Evolutionary conservation across 2,329 filamentous ascomycete genomes (phyloP), one percentile per base, ranked within the genome.

Genomic region (Triangularia verruculosa): DNA sequence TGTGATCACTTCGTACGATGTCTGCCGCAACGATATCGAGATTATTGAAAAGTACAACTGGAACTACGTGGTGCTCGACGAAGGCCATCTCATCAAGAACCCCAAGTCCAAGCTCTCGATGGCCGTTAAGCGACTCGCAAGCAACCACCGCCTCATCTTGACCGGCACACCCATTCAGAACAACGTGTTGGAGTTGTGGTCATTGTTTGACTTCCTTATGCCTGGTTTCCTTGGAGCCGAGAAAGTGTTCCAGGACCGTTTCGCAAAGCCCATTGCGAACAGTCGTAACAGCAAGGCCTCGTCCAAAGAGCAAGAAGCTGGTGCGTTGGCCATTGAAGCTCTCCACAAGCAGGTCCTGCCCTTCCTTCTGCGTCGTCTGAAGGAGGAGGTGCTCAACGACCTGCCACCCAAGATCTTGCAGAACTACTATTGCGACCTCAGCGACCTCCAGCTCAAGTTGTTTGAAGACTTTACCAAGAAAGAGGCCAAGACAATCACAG

Each of bases 341-440:
- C 82, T 99, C 22, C 95, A 99, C 79, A 99, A 99, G 76, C 95
- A 99, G 74, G 96, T 99, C 1, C 80, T 99, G 32, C 95, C 95
- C 1, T 99, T 99, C 88, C 82, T 99, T 66, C 86, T 99, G 43
- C 92, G 95, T 65, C 93, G 95, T 71, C 84, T 99, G 70, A 99
- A 99, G 78, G 95, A 99, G 78, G 95, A 99, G 76, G 95, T 99
- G 17, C 82, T 99, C 64, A 91, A 99, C 70, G 95, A 99, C 72
- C 82, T 99, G 8, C 95, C 95, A 1, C 95, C 95, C 7, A 99
- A 99, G 86, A 99, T 99, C 72, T 80, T 99, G 59, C 95, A 99
- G 75, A 99, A 99, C 77, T 99, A 99, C 80, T 99, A 99, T 79
- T 99, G 95, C 76, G 95, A 99, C 73, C 88, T 97, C 17, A 97